Conservation (phyloP, 148 eudicot genomes). For the Nyssa sinensis region DNA sequence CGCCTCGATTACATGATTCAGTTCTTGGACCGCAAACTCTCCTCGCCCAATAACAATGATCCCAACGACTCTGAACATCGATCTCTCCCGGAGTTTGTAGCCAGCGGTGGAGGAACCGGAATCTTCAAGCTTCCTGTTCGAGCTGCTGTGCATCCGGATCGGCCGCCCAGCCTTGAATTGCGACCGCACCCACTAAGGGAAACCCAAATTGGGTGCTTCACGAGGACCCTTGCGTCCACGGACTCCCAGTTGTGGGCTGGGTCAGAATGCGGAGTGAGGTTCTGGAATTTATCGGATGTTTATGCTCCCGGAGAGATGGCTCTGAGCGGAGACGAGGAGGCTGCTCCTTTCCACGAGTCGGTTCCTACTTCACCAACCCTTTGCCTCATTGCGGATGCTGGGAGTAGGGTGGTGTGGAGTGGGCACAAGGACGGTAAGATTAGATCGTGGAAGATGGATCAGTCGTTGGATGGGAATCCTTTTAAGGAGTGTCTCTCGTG, state of each 20-base stretch:
- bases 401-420: constrained; percentile 71
- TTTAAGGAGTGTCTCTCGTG: constrained; percentile 74
- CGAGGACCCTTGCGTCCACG: constrained; percentile 43
- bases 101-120: constrained; percentile 47
- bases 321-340: constrained; percentile 54
- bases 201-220: constrained; percentile 56
- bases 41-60: constrained; percentile 11
- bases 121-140: constrained; percentile 57
- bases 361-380: constrained; percentile 38
- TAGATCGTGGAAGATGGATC: constrained; percentile 78
- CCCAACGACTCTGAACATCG: not conserved
- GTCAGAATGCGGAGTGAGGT: constrained; percentile 62
- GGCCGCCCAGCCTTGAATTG: constrained; percentile 75
- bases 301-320: constrained; percentile 28
- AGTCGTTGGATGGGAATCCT: constrained; percentile 18
- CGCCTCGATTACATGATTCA: constrained; percentile 87
- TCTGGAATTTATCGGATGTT: constrained; percentile 57
- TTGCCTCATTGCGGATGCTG: constrained; percentile 63
- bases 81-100: constrained; percentile 65
- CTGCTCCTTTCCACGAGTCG: constrained; percentile 54
- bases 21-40: constrained; percentile 68
- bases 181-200: constrained; percentile 79
- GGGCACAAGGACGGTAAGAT: constrained; percentile 86
- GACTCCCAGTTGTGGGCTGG: constrained; percentile 72
- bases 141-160: constrained; percentile 49